Conservation (phyloP, 2,329 filamentous ascomycete species). For the Paradendryphiella salina region DNA sequence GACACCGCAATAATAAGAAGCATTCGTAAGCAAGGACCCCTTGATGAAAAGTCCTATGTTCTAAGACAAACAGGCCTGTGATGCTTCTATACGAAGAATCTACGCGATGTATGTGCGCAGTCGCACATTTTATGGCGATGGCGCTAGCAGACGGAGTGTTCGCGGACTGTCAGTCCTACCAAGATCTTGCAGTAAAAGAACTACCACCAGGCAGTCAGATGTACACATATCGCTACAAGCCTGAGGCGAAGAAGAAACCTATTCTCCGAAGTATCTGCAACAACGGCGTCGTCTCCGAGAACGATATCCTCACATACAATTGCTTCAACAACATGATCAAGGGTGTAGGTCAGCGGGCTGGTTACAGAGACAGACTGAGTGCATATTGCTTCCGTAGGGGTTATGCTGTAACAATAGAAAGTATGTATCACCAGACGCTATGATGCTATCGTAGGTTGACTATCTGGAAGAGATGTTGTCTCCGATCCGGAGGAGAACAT, state of each 20-base stretch:
- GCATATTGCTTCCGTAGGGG: constrained; percentile 11
- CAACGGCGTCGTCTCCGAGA: neutral
- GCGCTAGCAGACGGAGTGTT: constrained; percentile 8
- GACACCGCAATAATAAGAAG: constrained; percentile 5
- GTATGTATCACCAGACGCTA: too few species aligned
- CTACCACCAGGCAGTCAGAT: neutral
- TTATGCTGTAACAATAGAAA: constrained; percentile 3
- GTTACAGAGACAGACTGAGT: constrained; percentile 8
- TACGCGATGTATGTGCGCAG: constrained; percentile 2
- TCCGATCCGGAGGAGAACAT: too few species aligned
- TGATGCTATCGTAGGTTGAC: too few species aligned
- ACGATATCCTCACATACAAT: constrained; percentile 5
- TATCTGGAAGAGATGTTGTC: too few species aligned
- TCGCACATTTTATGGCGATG: constrained; percentile 3
- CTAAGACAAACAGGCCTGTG: constrained; percentile 2
- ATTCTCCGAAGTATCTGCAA: neutral
- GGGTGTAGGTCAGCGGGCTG: constrained; percentile 3
- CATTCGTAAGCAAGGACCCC: neutral
- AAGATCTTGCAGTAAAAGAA: constrained; percentile 3
- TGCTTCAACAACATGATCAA: constrained; percentile 10
- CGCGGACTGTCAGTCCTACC: neutral
- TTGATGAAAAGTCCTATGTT: too few species aligned
- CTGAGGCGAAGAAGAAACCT: neutral
- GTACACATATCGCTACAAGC: constrained; percentile 6
- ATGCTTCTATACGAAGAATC: constrained; percentile 5